Conservation (phyloP, 169 alveolate genomes). For the Plasmodium vinckei region DNA sequence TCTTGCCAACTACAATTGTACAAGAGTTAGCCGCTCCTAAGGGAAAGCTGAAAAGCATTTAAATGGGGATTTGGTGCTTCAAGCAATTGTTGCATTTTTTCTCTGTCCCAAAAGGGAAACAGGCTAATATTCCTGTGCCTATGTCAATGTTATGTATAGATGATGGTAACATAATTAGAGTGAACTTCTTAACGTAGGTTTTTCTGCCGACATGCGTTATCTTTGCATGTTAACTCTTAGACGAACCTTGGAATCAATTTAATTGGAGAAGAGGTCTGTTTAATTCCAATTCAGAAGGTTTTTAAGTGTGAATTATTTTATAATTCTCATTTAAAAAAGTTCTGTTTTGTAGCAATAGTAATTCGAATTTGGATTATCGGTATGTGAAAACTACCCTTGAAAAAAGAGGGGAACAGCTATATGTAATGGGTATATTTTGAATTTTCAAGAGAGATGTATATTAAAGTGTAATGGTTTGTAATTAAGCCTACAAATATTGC, state of each 20-base stretch:
- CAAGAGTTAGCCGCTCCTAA: conserved; percentile 94
- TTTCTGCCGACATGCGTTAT: conserved; percentile 92
- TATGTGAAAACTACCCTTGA: conserved; percentile 64
- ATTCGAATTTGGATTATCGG: conserved; percentile 49
- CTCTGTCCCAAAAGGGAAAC: conserved; percentile 89
- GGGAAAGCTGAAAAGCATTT: conserved; percentile 86
- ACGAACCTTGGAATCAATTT: conserved; percentile 91
- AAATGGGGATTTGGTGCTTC: conserved; percentile 33
- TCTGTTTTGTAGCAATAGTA: conserved; percentile 59
- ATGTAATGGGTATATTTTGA: background rate
- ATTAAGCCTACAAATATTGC: conserved; percentile 5
- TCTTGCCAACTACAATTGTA: conserved; percentile 92
- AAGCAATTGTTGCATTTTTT: conserved; percentile 30
- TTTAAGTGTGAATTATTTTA: background rate
- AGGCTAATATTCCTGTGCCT: conserved; percentile 91
- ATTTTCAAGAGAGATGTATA: background rate
- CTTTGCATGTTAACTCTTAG: conserved; percentile 91
- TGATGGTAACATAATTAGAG: conserved; percentile 73
- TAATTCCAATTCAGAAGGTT: background rate
- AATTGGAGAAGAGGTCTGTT: conserved; percentile 91
- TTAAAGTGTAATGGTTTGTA: background rate
- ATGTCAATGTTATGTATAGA: conserved; percentile 85
- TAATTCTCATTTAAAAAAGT: background rate
- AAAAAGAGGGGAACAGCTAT: conserved; percentile 62
- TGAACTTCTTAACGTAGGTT: conserved; percentile 91